These are phyloP conservation scores for Picea sitchensis DNA, from an alignment of 75 land plant species.

Conservation along the genomic window DNA sequence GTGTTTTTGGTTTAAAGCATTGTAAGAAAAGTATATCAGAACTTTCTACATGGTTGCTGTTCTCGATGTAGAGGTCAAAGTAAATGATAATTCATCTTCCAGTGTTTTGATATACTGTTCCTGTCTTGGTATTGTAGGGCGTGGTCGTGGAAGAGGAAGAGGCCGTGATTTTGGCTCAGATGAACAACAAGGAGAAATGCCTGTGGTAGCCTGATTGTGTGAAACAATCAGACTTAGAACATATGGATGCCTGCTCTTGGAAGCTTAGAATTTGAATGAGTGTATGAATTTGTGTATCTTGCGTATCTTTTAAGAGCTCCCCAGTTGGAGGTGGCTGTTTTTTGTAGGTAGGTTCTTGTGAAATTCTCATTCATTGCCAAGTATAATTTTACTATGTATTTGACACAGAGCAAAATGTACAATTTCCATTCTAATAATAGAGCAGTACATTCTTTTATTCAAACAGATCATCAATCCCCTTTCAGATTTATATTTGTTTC, in stretches of 20 bases:
- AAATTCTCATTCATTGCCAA: not conserved
- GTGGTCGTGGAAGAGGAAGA: conserved; percentile 27
- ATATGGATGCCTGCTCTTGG: conserved; percentile 1
- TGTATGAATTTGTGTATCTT: not conserved
- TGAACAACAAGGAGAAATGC: conserved; percentile 11
- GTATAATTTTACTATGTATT: not conserved
- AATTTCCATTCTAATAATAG: conserved; percentile 5
- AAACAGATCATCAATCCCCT: not conserved
- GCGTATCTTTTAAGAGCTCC: not conserved
- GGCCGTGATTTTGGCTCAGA: conserved; percentile 15
- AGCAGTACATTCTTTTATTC: conserved; percentile 15
- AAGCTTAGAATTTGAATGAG: not conserved
- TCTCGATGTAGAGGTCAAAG: too few relatives aligned
- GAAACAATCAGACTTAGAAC: not conserved
- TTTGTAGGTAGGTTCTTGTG: not conserved
- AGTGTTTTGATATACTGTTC: not conserved
- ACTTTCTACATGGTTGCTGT: too few relatives aligned
- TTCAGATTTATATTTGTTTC: too few relatives aligned
- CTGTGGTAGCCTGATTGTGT: conserved; percentile 1
- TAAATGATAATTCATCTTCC: not conserved
- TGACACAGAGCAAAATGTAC: not conserved
- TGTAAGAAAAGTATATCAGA: too few relatives aligned
- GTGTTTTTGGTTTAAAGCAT: not conserved
- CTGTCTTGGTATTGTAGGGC: conserved; percentile 13
- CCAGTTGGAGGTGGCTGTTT: not conserved